These are phyloP conservation scores for Pinus tabuliformis DNA, from an alignment of 75 land plant genomes.

Conservation along the genomic window DNA sequence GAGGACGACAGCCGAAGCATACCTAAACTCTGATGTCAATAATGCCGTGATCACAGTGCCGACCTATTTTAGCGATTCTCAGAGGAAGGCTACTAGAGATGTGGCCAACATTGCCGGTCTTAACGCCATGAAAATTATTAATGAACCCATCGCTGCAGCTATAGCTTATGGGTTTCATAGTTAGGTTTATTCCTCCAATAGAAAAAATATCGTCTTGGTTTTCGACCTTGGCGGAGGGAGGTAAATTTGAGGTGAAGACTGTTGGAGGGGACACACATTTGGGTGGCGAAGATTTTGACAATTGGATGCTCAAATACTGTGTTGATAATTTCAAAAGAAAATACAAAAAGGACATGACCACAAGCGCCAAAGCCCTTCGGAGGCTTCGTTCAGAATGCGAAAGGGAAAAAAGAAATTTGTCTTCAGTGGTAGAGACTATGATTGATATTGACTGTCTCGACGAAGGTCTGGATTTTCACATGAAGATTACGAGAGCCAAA, in stretches of 20 bases:
- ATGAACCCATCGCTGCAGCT: constrained; percentile 77
- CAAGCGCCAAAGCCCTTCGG: background rate
- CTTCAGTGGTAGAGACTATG: background rate
- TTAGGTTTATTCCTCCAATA: too few species aligned
- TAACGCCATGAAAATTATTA: constrained; percentile 59
- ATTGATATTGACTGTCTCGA: background rate
- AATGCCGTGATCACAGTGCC: constrained; percentile 76
- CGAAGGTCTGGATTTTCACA: too few species aligned
- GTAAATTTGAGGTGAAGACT: too few species aligned
- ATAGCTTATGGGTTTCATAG: constrained; percentile 68
- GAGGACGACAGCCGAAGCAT: constrained; percentile 71
- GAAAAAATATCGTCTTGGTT: too few species aligned
- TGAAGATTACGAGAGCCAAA: background rate
- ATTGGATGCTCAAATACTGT: too few species aligned
- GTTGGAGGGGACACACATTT: too few species aligned
- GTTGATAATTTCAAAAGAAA: too few species aligned
- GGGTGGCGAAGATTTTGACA: too few species aligned
- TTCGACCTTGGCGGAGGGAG: too few species aligned
- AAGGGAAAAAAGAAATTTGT: constrained; percentile 2
- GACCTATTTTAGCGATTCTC: constrained; percentile 73
- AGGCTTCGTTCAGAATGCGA: too few species aligned
- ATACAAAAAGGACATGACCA: background rate
- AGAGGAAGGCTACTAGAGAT: constrained; percentile 65
- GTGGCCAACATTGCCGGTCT: background rate
- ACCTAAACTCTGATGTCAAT: constrained; percentile 44